Evolutionary conservation across 345 rosid genomes (phyloP).

Genomic region (Pistacia vera): DNA sequence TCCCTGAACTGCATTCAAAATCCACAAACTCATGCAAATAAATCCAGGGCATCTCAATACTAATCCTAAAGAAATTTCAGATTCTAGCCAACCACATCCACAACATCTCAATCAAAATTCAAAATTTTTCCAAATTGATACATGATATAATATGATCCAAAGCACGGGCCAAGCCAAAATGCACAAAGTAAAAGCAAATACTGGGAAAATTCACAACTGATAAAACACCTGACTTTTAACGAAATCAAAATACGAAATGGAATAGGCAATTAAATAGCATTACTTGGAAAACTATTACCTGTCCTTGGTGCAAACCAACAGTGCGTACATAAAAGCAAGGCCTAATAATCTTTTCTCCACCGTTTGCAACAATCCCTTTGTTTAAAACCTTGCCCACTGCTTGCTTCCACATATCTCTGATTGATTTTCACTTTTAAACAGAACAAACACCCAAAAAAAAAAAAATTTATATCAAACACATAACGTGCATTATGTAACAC

Average conservation of each 20-base stretch:
- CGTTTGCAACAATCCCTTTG: constrained; percentile 27
- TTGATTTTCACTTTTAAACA: constrained; percentile 3
- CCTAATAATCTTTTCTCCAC: constrained; percentile 35
- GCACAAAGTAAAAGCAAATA: background rate
- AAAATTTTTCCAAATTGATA: too few species aligned
- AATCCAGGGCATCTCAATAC: background rate
- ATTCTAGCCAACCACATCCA: background rate
- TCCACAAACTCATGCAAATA: background rate
- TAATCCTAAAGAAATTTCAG: background rate
- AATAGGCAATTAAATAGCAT: background rate
- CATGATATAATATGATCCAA: too few species aligned
- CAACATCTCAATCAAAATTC: background rate
- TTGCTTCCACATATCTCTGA: constrained; percentile 50
- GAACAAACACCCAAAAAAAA: background rate
- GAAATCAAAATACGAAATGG: background rate
- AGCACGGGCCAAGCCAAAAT: background rate
- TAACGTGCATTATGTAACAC: constrained; percentile 5
- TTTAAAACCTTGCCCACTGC: constrained; percentile 38
- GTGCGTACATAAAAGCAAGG: constrained; percentile 38
- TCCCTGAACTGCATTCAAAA: constrained; percentile 1
- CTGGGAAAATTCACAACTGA: background rate
- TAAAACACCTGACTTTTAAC: background rate
- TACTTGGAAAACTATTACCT: constrained; percentile 29
- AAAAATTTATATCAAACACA: constrained; percentile 13
- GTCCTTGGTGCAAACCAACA: constrained; percentile 44